Conservation (phyloP, 352 stramenopile genomes). For the Pythium guiyangense region DNA sequence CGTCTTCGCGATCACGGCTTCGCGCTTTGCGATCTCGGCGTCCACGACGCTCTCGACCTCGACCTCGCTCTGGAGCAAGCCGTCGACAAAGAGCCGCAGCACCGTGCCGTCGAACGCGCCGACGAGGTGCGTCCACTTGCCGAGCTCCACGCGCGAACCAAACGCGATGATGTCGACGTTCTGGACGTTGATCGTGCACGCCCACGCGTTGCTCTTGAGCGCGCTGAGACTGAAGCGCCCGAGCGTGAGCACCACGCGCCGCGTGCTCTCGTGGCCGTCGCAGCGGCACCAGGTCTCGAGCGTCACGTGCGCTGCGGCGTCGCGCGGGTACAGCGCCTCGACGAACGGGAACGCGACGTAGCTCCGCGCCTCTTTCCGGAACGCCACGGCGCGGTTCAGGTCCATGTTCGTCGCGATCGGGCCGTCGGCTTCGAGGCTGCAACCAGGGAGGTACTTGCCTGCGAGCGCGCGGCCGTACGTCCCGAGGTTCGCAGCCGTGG, state of each 20-base stretch:
- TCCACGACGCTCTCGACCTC: constrained; percentile 73
- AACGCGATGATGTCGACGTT: too few species aligned
- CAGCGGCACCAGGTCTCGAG: constrained; percentile 81
- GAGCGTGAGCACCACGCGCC: constrained; percentile 61
- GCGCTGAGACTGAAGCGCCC: constrained; percentile 73
- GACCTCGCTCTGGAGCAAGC: too few species aligned
- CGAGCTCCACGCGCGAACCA: too few species aligned
- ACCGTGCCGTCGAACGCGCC: too few species aligned
- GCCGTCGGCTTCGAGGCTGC: constrained; percentile 64
- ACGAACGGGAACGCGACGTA: constrained; percentile 56
- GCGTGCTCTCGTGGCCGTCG: constrained; percentile 62
- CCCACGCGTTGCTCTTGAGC: too few species aligned
- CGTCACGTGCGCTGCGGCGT: constrained; percentile 35
- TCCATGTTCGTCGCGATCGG: constrained; percentile 83
- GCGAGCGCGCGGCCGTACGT: constrained; percentile 32
- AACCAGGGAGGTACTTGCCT: constrained; percentile 57
- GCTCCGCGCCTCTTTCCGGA: constrained; percentile 50
- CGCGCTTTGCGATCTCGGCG: constrained; percentile 53
- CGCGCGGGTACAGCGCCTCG: constrained; percentile 30
- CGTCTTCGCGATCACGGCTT: constrained; percentile 65
- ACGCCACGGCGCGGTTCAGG: constrained; percentile 62
- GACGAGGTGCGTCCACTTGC: too few species aligned
- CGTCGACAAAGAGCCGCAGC: too few species aligned
- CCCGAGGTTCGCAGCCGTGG: constrained; percentile 68
- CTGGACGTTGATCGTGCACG: too few species aligned